Base-by-base conservation (phyloP, 1,284 basidiomycete genomes). In the Porodaedalea pini region DNA sequence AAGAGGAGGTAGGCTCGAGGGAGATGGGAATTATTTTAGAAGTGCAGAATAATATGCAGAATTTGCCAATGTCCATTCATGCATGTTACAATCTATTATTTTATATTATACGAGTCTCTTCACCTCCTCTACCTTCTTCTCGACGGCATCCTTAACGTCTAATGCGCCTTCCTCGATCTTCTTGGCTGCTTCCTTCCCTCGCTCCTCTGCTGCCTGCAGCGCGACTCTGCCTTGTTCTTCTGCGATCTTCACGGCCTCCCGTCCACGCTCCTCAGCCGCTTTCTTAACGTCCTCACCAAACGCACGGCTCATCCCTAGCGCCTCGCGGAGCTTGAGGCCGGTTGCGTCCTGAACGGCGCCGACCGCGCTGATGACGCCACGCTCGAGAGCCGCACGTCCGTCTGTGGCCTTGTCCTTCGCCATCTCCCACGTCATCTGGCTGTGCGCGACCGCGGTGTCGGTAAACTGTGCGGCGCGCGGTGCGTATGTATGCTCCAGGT, bases 381-480 rank as follows among this genome's bases (percentile, higher is more conserved):
- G 70, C 13, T 75, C 76, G 4, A 85, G 48, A 40, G 71, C 72
- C 56, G 76, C 72, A 45, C 74, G 68, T 2, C 76, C 77, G 39
- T 70, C 69, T n/a, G 65, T 63, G 23, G 72, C 73, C 32, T 70
- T 71, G 15, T 80, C 78, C 57, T 75, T 77, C 0, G 79, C 57
- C 64, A 76, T 73, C 37, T 76, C 75, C 75, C 78, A 79, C 17
- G 83, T 76, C 78, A 86, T 86, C 21, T 70, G 66, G 2, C 81
- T 74, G 63, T 86, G 86, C 10, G 80, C 78, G 56, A 85, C 82
- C 27, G 87, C 79, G 40, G 82, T 78, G 52, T 81, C 83, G 67
- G 92, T 88, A 61, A 82, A 81, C 62, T 85, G 74, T 1, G 90
- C 83, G 15, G 90, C 64, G 1, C 75, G 72, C 4, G 92, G 92